Conservation (phyloP, 768 basidiomycete species). For the Boletus rubroflammeus region DNA sequence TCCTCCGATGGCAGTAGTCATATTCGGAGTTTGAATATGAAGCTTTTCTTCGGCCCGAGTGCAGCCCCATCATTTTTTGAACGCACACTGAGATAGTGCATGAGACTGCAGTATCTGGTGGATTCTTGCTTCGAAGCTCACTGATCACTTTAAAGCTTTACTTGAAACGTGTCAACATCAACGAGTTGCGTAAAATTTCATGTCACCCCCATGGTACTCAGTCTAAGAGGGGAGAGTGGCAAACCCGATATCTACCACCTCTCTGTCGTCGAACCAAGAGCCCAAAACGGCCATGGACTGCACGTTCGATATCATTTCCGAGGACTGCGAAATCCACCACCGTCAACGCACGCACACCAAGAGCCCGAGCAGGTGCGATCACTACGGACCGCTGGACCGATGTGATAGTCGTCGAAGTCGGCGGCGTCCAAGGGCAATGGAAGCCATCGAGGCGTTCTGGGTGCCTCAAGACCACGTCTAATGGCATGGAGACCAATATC, state of each 20-base stretch:
- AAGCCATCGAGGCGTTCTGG: neutral
- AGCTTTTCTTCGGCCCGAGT: too few species aligned
- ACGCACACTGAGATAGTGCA: too few species aligned
- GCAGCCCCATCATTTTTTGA: too few species aligned
- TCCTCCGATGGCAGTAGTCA: too few species aligned
- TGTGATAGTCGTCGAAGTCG: constrained; percentile 8
- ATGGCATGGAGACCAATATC: constrained; percentile 4
- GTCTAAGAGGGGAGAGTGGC: too few species aligned
- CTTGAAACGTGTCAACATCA: neutral
- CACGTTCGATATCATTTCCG: constrained; percentile 9
- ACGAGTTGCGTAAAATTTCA: neutral
- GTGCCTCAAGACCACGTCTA: neutral
- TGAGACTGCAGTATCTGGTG: neutral
- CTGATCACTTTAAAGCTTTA: neutral
- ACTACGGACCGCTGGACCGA: constrained; percentile 7
- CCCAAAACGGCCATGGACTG: neutral
- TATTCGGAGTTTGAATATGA: too few species aligned
- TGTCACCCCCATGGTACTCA: too few species aligned
- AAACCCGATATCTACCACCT: too few species aligned
- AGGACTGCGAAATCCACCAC: neutral
- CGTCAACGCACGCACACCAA: neutral
- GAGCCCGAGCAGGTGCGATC: constrained; percentile 6
- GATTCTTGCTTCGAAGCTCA: neutral
- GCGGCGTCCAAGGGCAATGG: constrained; percentile 5
- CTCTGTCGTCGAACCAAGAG: neutral